Evolutionary conservation across 163 green algal genomes (phyloP), one percentile per base, ranked within the genome.

Genomic region (Coccomyxa subellipsoidea): DNA sequence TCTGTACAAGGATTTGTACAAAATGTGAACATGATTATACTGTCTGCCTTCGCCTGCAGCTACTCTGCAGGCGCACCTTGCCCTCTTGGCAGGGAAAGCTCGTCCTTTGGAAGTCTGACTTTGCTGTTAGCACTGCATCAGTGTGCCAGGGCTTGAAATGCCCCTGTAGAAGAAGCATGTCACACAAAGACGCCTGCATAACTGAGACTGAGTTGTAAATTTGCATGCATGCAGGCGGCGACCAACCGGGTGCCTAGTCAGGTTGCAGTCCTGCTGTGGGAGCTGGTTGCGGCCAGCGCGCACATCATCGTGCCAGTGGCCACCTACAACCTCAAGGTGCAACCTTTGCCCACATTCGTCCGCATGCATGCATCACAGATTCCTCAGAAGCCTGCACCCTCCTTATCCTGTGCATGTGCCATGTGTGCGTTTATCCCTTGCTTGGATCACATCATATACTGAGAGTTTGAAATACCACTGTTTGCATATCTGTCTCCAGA

Each of bases 311-410:
- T 73, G 66, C 66, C 66, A 12, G 66, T 34, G n/a, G 66, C 66
- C 18, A 23, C n/a, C 66, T 73, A 36, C 66, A 73, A 73, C 66
- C 66, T 73, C 21, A 73, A 73, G 66, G 66, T 73, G 66, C 66
- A 12, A 18, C 32, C 27, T 10, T 72, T 7, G 18, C 27, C 18
- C 32, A 8, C 27, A 36, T 0, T 18, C 66, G 10, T 73, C 18
- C 27, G 47, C 47, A 8, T 59, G 47, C 23, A 21, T 59, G n/a
- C n/a, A n/a, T n/a, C n/a, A n/a, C n/a, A n/a, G n/a, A n/a, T n/a
- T n/a, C n/a, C n/a, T n/a, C n/a, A n/a, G n/a, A n/a, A n/a, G n/a
- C 18, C 12, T 12, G 47, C 47, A 66, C 12, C 47, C 12, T 66
- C 47, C 47, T 66, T 66, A 66, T 66, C 47, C 47, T 66, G 18